Evolutionary conservation across 2,329 filamentous ascomycete species (phyloP), one percentile per base, ranked within the genome.

Genomic region (Diaporthe sp.): DNA sequence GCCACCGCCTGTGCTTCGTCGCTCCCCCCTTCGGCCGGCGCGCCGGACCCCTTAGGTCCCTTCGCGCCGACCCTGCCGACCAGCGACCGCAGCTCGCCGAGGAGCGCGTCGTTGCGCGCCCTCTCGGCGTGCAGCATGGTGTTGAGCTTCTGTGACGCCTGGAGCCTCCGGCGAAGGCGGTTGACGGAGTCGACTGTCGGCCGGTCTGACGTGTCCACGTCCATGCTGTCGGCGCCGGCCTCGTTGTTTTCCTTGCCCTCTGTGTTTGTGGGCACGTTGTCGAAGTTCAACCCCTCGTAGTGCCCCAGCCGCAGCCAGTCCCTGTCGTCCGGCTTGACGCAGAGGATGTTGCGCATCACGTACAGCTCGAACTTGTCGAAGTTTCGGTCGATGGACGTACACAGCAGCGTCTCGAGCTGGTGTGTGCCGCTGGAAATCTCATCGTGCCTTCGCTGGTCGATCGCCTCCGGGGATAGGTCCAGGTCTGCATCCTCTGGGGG

Each of bases 341-440:
- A 92, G 76, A 97, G 84, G 78, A 96, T 94, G 81, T 98, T 98
- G 77, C 95, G 89, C 86, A 99, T 88, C 69, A 95, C 93, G 85
- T 96, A 98, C 73, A 99, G 94, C 86, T 97, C 94, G 79, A 96
- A 93, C 77, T 93, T 92, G 85, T 97, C 94, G 81, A 96, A 96
- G 77, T 94, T 94, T 83, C 93, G 94, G 84, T 97, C 94, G 77
- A 96, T 94, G 79, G 92, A 93, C 58, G 93, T 90, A 83, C 94
- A 94, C 37, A 96, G 88, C 12, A 97, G 87, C 22, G 94, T 97
- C 83, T 97, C 94, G 55, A 97, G 88, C 85, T 95, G 93, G 84
- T 96, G 94, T 19, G 94, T 91, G 74, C 97, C 97, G 81, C 95
- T 92, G 81, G 98, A 95, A 76, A 99, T 94, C 83, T 99, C 96